A percentile compares a stretch with the other conserved stretches of the same genome.
Evolutionary conservation across 169 alveolate species (phyloP).

Genomic region (Plasmodium berghei): DNA sequence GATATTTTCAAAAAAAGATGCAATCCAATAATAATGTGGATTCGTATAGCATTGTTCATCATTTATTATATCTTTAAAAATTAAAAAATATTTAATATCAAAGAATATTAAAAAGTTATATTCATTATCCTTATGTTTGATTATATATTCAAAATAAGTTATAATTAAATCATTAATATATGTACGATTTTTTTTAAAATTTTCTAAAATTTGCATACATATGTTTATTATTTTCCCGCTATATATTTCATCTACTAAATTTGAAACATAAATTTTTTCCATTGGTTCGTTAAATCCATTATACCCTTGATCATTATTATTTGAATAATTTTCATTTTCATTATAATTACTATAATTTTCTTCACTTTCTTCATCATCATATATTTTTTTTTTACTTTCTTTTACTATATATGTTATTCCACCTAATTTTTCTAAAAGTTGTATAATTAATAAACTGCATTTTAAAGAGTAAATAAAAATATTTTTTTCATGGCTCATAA

Average conservation of each 20-base stretch:
- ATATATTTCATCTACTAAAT: slow-evolving; percentile 47
- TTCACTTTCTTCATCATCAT: slow-evolving; percentile 16
- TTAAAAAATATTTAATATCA: slow-evolving; percentile 54
- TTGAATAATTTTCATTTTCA: background rate
- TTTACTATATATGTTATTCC: slow-evolving; percentile 55
- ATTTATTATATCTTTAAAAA: slow-evolving; percentile 39
- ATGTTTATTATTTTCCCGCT: slow-evolving; percentile 62
- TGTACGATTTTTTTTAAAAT: slow-evolving; percentile 36
- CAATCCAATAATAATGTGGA: slow-evolving; percentile 50
- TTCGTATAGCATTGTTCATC: slow-evolving; percentile 23
- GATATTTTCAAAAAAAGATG: slow-evolving; percentile 37
- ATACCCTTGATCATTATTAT: background rate
- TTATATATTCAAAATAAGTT: slow-evolving; percentile 49
- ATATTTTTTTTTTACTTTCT: slow-evolving; percentile 3
- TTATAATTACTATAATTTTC: slow-evolving; percentile 1
- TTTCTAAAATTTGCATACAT: slow-evolving; percentile 66
- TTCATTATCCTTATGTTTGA: slow-evolving; percentile 55
- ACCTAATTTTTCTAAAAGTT: slow-evolving; percentile 40
- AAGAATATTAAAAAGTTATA: slow-evolving; percentile 47
- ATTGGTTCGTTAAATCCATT: slow-evolving; percentile 9
- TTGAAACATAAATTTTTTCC: slow-evolving; percentile 22
- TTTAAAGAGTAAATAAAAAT: slow-evolving; percentile 41
- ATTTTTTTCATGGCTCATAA: slow-evolving; percentile 59
- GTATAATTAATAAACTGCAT: slow-evolving; percentile 34
- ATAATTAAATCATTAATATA: slow-evolving; percentile 56